These are phyloP conservation scores for Adansonia digitata DNA, from an alignment of 345 rosid genomes.

Conservation along the genomic window DNA sequence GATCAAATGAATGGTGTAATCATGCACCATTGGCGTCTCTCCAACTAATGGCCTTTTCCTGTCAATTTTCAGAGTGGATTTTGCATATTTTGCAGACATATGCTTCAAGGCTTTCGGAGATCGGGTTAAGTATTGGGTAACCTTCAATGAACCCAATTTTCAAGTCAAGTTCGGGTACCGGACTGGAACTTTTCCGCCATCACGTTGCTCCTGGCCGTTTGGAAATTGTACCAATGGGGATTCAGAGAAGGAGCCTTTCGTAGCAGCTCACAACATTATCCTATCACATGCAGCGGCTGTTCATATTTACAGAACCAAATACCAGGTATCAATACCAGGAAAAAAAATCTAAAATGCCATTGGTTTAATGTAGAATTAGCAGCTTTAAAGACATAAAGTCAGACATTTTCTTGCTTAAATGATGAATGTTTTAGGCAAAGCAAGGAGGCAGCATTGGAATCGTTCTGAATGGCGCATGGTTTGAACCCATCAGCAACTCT, in stretches of 20 bases:
- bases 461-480: slow-evolving; percentile 48
- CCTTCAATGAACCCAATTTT: slow-evolving; percentile 58
- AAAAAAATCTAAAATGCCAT: slow-evolving; percentile 31
- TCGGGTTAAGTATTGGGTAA: slow-evolving; percentile 57
- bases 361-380: slow-evolving; percentile 20
- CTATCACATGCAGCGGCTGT: slow-evolving; percentile 56
- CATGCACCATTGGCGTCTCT: not conserved
- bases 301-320: slow-evolving; percentile 36
- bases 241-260: slow-evolving; percentile 47
- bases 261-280: slow-evolving; percentile 53
- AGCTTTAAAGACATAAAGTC: not conserved
- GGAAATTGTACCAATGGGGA: slow-evolving; percentile 52
- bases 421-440: slow-evolving; percentile 27
- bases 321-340: slow-evolving; percentile 49
- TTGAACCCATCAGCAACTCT: slow-evolving; percentile 51
- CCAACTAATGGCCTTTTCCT: not conserved
- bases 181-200: slow-evolving; percentile 37
- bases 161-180: slow-evolving; percentile 26
- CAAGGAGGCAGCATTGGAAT: slow-evolving; percentile 61
- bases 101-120: slow-evolving; percentile 64
- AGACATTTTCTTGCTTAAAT: not conserved
- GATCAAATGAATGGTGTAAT: not conserved
- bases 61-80: slow-evolving; percentile 42
- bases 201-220: slow-evolving; percentile 41
- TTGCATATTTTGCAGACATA: slow-evolving; percentile 40